Conservation (phyloP, 768 basidiomycete genomes). For the Kwoniella pini region DNA sequence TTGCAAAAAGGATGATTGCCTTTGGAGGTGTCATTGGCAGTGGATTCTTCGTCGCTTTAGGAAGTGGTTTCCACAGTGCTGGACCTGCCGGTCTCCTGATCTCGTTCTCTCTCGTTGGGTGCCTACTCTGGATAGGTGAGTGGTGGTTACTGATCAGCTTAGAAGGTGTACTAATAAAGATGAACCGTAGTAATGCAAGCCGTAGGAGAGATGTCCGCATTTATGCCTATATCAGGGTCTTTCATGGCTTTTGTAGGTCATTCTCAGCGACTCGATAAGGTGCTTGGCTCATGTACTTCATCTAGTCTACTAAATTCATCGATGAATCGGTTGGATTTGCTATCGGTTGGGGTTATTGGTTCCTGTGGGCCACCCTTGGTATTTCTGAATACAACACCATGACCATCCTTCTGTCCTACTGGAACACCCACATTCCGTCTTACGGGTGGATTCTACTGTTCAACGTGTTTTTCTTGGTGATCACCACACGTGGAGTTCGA, state of each 20-base stretch:
- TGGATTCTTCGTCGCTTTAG: slow-evolving; percentile 17
- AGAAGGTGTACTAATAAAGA: no score
- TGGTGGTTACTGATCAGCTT: no score
- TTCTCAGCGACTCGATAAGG: no score
- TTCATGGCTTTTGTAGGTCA: no score
- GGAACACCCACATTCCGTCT: background rate
- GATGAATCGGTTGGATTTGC: slow-evolving; percentile 16
- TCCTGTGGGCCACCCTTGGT: slow-evolving; percentile 12
- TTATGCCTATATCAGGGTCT: slow-evolving; percentile 17
- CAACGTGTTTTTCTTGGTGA: background rate
- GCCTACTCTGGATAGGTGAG: slow-evolving; percentile 7
- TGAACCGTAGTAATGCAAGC: slow-evolving; percentile 25
- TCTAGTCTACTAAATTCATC: slow-evolving; percentile 16
- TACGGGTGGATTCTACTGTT: slow-evolving; percentile 14
- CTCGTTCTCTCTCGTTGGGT: slow-evolving; percentile 12
- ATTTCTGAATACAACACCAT: slow-evolving; percentile 17
- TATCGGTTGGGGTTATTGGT: slow-evolving; percentile 18
- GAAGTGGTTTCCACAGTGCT: slow-evolving; percentile 9
- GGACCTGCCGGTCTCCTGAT: slow-evolving; percentile 20
- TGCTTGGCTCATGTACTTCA: slow-evolving; percentile 11
- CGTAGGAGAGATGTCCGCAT: slow-evolving; percentile 22
- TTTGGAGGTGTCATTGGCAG: slow-evolving; percentile 22
- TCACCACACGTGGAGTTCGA: slow-evolving; percentile 9
- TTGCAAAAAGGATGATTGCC: no score
- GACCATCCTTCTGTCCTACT: slow-evolving; percentile 17